These are phyloP conservation scores for Psilocybe subaeruginosa DNA, from an alignment of 768 basidiomycete species.

Conservation along the genomic window DNA sequence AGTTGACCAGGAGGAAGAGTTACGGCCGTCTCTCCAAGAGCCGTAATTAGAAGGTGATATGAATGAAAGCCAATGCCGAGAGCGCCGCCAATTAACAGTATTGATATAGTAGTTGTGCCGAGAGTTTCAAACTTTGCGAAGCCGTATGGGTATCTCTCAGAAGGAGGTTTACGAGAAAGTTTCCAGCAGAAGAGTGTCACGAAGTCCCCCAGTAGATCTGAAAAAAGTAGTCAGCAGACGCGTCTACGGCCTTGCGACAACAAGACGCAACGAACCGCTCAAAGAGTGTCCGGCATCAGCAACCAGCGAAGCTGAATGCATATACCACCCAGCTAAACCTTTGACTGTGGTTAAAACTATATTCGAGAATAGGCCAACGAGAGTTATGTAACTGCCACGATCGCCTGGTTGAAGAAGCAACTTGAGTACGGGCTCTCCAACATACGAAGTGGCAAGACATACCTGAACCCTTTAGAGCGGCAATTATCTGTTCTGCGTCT, in stretches of 20 bases:
- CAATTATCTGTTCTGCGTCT: conserved; percentile 69
- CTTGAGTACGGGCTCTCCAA: neutral
- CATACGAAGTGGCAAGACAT: conserved; percentile 21
- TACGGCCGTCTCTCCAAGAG: conserved; percentile 67
- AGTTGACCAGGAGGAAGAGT: conserved; percentile 65
- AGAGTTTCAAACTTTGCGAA: conserved; percentile 95
- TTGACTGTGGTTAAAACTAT: conserved; percentile 82
- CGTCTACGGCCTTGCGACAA: neutral
- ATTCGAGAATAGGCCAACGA: conserved; percentile 84
- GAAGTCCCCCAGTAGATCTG: conserved; percentile 88
- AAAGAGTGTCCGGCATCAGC: conserved; percentile 94
- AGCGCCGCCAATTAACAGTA: conserved; percentile 84
- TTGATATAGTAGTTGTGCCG: conserved; percentile 87
- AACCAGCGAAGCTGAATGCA: conserved; percentile 89
- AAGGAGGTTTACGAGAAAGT: conserved; percentile 80
- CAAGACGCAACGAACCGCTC: conserved; percentile 63
- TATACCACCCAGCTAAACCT: conserved; percentile 84
- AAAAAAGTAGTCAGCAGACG: neutral
- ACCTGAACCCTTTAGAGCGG: conserved; percentile 71
- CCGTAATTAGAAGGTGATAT: conserved; percentile 77
- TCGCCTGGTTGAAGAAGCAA: conserved; percentile 53
- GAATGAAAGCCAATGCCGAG: conserved; percentile 91
- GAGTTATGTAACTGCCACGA: conserved; percentile 80
- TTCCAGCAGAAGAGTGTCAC: conserved; percentile 91
- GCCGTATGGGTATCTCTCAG: conserved; percentile 81